Evolutionary conservation across 257 asterid species (phyloP).

Genomic region (Penstemon newberryi): DNA sequence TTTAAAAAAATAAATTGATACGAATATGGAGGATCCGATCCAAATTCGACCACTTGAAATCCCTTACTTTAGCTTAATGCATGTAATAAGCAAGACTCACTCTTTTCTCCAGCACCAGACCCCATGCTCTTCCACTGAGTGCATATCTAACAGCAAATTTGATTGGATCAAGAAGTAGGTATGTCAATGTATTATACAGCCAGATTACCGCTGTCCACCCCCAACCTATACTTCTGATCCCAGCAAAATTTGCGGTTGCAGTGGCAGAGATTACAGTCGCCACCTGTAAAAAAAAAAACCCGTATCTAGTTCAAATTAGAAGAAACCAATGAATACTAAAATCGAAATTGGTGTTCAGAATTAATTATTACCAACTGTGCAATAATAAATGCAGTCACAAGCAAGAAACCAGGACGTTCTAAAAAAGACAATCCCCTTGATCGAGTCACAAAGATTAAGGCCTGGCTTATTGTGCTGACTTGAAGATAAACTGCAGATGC

Average conservation of each 20-base stretch:
- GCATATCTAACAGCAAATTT: constrained; percentile 47
- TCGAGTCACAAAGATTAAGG: constrained; percentile 56
- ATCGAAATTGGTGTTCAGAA: not conserved
- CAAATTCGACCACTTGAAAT: too few species aligned
- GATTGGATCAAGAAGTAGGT: constrained; percentile 48
- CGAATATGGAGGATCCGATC: too few species aligned
- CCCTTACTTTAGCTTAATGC: not conserved
- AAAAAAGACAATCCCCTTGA: constrained; percentile 50
- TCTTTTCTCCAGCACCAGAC: constrained; percentile 39
- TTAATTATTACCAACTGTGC: constrained; percentile 48
- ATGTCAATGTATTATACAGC: constrained; percentile 42
- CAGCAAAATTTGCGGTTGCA: constrained; percentile 41
- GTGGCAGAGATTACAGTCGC: constrained; percentile 52
- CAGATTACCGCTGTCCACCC: constrained; percentile 59
- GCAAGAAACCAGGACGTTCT: constrained; percentile 50
- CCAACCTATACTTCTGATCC: constrained; percentile 53
- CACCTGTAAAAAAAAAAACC: constrained; percentile 33
- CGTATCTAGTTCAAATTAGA: not conserved
- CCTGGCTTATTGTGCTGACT: constrained; percentile 65
- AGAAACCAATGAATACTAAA: not conserved
- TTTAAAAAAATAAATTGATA: too few species aligned
- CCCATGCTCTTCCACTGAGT: constrained; percentile 61
- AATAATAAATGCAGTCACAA: constrained; percentile 43
- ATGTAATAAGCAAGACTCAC: constrained; percentile 36
- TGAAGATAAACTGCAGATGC: constrained; percentile 59